A percentile compares a stretch with the other conserved stretches of the same genome.
Evolutionary conservation across 345 rosid genomes (phyloP).

Genomic region (Mercurialis annua): DNA sequence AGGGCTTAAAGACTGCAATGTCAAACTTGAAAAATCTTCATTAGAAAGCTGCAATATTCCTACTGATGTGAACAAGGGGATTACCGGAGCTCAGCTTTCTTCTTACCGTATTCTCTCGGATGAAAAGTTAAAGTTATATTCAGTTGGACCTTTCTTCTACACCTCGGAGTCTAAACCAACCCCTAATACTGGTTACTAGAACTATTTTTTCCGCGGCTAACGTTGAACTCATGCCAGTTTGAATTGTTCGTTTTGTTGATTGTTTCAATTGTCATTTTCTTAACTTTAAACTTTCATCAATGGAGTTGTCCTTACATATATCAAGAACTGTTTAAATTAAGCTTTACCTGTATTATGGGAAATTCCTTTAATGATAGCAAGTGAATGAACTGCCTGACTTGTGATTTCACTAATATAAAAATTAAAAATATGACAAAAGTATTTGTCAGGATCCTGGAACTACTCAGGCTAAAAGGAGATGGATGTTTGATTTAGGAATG

Average conservation of each 20-base stretch:
- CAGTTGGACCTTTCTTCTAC: constrained; percentile 37
- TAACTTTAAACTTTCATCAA: too few species aligned
- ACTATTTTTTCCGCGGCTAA: background rate
- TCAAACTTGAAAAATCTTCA: constrained; percentile 18
- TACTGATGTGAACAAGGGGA: constrained; percentile 44
- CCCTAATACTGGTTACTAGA: constrained; percentile 19
- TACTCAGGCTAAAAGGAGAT: too few species aligned
- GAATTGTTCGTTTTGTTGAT: background rate
- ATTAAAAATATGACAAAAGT: too few species aligned
- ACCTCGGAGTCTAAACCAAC: constrained; percentile 18
- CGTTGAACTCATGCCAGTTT: background rate
- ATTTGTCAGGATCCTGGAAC: too few species aligned
- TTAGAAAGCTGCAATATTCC: constrained; percentile 28
- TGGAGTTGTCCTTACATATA: too few species aligned
- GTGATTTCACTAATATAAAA: too few species aligned
- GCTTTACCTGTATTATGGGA: too few species aligned
- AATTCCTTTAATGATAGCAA: too few species aligned
- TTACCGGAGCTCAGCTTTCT: constrained; percentile 44
- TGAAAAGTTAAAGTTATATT: constrained; percentile 33
- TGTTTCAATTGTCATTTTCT: background rate
- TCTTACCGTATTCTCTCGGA: constrained; percentile 28
- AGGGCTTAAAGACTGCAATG: constrained; percentile 11
- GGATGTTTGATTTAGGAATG: too few species aligned
- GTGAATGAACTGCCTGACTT: too few species aligned
- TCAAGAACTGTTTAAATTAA: too few species aligned